Conservation (phyloP, 2,329 filamentous ascomycete genomes). For the Verticillium dahliae region DNA sequence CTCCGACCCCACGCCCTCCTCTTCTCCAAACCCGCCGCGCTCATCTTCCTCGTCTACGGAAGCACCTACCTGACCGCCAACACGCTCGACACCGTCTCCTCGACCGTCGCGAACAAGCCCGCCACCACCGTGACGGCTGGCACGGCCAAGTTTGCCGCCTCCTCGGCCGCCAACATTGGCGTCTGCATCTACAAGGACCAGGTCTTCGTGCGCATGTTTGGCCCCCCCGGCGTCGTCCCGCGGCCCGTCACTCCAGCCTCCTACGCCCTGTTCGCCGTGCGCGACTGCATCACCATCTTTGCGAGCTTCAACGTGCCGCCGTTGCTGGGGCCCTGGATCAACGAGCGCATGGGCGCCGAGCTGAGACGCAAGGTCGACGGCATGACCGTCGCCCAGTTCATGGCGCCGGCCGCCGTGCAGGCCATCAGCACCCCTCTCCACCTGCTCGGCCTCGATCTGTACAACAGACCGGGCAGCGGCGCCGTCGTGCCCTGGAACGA, state of each 20-base stretch:
- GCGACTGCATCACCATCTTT: conserved; percentile 86
- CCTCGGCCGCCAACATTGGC: conserved; percentile 74
- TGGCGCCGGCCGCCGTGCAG: conserved; percentile 74
- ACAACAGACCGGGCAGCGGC: conserved; percentile 56
- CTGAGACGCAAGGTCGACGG: conserved; percentile 43
- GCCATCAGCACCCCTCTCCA: conserved; percentile 77
- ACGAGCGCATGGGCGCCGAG: conserved; percentile 44
- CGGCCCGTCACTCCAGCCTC: conserved; percentile 61
- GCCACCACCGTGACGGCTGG: conserved; percentile 64
- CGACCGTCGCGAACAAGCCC: conserved; percentile 52
- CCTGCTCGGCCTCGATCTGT: conserved; percentile 77
- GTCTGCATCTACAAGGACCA: conserved; percentile 88
- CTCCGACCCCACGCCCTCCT: conserved; percentile 55
- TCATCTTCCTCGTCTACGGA: conserved; percentile 73
- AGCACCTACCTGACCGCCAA: conserved; percentile 90
- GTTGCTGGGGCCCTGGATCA: conserved; percentile 64
- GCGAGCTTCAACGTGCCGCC: conserved; percentile 87
- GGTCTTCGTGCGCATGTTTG: conserved; percentile 77
- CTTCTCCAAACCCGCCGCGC: conserved; percentile 58
- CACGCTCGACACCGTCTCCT: conserved; percentile 70
- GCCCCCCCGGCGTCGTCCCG: conserved; percentile 45
- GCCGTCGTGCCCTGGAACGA: conserved; percentile 40
- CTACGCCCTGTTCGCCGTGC: conserved; percentile 71
- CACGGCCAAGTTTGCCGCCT: conserved; percentile 72
- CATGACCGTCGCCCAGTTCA: conserved; percentile 68